Evolutionary conservation across 495 filamentous ascomycete species (phyloP).

Genomic region (Podospora bellae-mahoneyi): DNA sequence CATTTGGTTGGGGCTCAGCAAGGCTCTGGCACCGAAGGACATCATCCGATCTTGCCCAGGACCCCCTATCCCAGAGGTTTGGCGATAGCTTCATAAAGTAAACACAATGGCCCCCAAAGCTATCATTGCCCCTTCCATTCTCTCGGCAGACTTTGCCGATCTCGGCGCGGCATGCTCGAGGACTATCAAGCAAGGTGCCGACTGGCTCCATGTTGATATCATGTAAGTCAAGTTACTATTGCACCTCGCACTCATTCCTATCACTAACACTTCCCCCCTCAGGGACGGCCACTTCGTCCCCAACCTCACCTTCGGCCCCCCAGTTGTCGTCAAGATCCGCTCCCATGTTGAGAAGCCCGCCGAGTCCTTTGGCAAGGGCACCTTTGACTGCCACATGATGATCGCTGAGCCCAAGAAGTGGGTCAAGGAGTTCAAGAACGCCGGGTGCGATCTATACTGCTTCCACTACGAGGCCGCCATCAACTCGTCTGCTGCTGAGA

Average conservation of each 20-base stretch:
- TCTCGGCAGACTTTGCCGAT: slow-evolving; percentile 89
- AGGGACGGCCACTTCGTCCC: slow-evolving; percentile 95
- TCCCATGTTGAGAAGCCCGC: slow-evolving; percentile 63
- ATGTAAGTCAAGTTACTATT: slow-evolving; percentile 51
- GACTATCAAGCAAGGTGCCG: slow-evolving; percentile 77
- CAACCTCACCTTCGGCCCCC: slow-evolving; percentile 93
- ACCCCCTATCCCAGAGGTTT: background rate
- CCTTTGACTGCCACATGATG: slow-evolving; percentile 99
- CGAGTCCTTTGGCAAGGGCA: slow-evolving; percentile 65
- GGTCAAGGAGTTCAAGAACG: slow-evolving; percentile 89
- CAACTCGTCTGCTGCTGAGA: slow-evolving; percentile 72
- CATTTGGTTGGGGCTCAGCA: background rate
- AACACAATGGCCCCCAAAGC: slow-evolving; percentile 75
- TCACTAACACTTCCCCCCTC: background rate
- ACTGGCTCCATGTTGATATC: slow-evolving; percentile 90
- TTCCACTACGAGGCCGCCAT: slow-evolving; percentile 99
- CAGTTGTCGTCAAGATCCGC: slow-evolving; percentile 90
- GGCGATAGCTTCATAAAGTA: background rate
- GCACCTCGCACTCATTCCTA: background rate
- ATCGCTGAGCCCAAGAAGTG: slow-evolving; percentile 98
- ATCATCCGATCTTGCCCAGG: background rate
- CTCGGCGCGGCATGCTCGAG: slow-evolving; percentile 78
- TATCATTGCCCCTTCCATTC: slow-evolving; percentile 95
- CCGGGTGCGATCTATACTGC: slow-evolving; percentile 96
- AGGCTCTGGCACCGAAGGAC: background rate